Base-by-base conservation (phyloP, 2,329 filamentous ascomycete species). In the Blastomyces emzantsi region DNA sequence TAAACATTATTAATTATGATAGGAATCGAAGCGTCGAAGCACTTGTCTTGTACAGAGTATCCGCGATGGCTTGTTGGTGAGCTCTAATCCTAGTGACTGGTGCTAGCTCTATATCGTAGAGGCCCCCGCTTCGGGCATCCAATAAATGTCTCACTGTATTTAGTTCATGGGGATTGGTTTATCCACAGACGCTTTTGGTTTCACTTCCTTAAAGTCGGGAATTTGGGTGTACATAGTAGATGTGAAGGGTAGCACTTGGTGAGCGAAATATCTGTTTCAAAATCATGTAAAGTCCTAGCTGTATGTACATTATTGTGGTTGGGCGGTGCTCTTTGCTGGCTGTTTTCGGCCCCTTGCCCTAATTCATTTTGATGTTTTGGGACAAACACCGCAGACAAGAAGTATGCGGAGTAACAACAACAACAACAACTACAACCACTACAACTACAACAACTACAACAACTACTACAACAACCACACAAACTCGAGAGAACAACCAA, bases 341-440 rank as follows among this genome's bases (percentile, higher is more conserved):
- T 25, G 55, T 22, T 57, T 57, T 22, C 30, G 54, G 55, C 17
- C 15, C 33, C 30, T 57, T 39, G 55, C 55, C 55, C 55, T 57
- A 57, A 57, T 57, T 57, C 33, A 57, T 57, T 57, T 57, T 41
- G 15, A 15, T 33, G 52, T 41, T 57, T 25, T 25, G 33, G 33
- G 55, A 56, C 30, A 19, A 36, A 56, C 30, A n/a, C 30, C 17
- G 3, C 28, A 28, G 25, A 33, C 9, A 25, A 49, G 47, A 25
- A 49, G n/a, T 13, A 49, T 25, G 47, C 2, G 11, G 9, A 25
- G 45, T 9, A 6, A n/a, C 47, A 25, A 49, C 22, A 25, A 25
- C 2, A 49, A 25, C n/a, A 15, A 49, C 36, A 39, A 39, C 33
- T 9, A 36, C 33, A 36, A 36, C 33, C 3, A 39, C 33, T 3